Percentiles rank a stretch among this genome's conserved stretches.
These are phyloP conservation scores for Gymnopus androsaceus DNA, from an alignment of 1,284 basidiomycete species.

Conservation along the genomic window DNA sequence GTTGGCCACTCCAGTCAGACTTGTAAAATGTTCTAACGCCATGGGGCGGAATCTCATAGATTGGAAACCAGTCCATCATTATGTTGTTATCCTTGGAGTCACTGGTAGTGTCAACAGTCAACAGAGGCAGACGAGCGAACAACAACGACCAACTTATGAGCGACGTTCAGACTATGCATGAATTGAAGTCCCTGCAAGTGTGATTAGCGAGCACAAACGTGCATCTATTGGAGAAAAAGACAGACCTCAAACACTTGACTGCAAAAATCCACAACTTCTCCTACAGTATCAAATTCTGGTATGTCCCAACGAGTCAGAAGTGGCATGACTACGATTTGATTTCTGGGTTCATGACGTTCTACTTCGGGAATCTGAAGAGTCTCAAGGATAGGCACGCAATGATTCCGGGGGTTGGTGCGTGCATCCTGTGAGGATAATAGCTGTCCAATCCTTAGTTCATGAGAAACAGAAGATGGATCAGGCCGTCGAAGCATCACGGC, in stretches of 20 bases:
- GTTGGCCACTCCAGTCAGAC: conserved; percentile 21
- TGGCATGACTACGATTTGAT: conserved; percentile 34
- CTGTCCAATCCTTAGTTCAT: conserved; percentile 13
- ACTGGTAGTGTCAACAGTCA: conserved; percentile 22
- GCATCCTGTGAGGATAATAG: background rate
- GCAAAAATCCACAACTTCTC: conserved; percentile 36
- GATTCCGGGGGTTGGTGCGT: conserved; percentile 25
- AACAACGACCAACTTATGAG: too few species aligned
- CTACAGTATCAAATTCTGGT: conserved; percentile 33
- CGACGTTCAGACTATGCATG: conserved; percentile 31
- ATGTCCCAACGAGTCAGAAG: conserved; percentile 26
- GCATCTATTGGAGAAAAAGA: background rate
- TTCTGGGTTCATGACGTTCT: background rate
- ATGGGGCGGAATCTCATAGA: conserved; percentile 31
- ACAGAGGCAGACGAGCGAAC: background rate
- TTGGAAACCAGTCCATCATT: conserved; percentile 35
- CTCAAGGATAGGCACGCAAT: conserved; percentile 26
- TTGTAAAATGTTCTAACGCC: conserved; percentile 16
- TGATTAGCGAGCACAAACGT: background rate
- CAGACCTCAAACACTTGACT: conserved; percentile 38
- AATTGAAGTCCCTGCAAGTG: conserved; percentile 30
- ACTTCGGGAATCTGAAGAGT: conserved; percentile 23
- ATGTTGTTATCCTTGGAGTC: conserved; percentile 36
- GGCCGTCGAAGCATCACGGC: conserved; percentile 10
- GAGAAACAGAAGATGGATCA: conserved; percentile 1